Evolutionary conservation across 495 filamentous ascomycete genomes (phyloP), one percentile per base, ranked within the genome.

Genomic region (Chaetomium cochliodes): DNA sequence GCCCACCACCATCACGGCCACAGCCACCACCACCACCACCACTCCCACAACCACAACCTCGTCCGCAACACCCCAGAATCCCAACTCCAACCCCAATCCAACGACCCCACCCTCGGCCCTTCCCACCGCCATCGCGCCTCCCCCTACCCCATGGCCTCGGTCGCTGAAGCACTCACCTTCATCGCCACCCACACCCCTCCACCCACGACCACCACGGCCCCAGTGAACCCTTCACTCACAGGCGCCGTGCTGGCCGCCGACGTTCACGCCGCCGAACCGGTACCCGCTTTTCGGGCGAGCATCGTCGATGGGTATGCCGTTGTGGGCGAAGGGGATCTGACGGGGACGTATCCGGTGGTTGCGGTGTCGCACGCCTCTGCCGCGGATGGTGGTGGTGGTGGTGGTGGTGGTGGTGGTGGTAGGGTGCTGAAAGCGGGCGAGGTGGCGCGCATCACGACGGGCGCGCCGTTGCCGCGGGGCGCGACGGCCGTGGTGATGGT

Each of bases 261-360:
- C 70, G 87, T 98, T 44, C 84, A 80, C 52, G 91, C 94, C 4
- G 72, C 78, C 25, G 93, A 97, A 70, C 80, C 87, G 16, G 96
- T 98, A 0, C 94, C 94, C 5, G 94, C 96, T 7, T 99, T 91
- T 77, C 84, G 90, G 58, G 94, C 94, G 47, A 97, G 92, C 71
- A 99, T 97, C 63, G 96, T 99, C 3, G 94, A 99, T 72, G 94
- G 94, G 13, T 99, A 99, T 72, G 96, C 96, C 3, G 83, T 97
- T 20, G 78, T 87, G 42, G 70, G 28, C 16, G 52, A 85, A 44
- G 85, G 82, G 0, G 88, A 85, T 46, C 82, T 87, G 12, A 89
- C 87, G 65, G 92, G 92, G 0, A 77, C 87, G 0, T 98, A 93
- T 68, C 93, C 94, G 5, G 94, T 99, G 22, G 87, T 88, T 2